Evolutionary conservation across 345 rosid genomes (phyloP).

Genomic region (Eucalyptus pauciflora): DNA sequence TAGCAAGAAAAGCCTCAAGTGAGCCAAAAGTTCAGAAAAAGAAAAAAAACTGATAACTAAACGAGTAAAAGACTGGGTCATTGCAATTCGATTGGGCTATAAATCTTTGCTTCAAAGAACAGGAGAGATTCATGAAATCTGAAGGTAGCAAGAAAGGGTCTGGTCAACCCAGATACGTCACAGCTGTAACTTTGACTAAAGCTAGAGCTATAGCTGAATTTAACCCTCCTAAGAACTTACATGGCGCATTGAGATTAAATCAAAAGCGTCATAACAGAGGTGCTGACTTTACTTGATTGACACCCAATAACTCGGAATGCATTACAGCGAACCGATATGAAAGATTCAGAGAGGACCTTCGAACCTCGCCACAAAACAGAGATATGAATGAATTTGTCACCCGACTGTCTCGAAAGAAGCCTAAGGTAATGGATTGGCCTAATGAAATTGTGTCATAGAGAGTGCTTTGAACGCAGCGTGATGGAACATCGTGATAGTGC

Average conservation of each 20-base stretch:
- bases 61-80: neutral
- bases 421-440: neutral
- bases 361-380: neutral
- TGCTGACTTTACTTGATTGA: neutral
- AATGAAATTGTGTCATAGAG: neutral
- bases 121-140: neutral
- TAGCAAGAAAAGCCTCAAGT: neutral
- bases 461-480: neutral
- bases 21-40: neutral
- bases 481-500: neutral
- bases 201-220: neutral
- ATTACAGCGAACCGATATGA: accelerated
- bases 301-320: neutral
- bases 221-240: neutral
- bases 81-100: neutral
- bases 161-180: neutral
- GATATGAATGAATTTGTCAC: neutral
- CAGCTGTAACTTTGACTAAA: neutral
- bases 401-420: neutral
- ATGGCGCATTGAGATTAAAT: neutral
- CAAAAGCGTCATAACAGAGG: neutral
- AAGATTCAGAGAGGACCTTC: neutral
- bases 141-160: neutral
- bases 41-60: neutral
- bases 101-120: neutral